Evolutionary conservation across 2,329 filamentous ascomycete genomes (phyloP), one percentile per base, ranked within the genome.

Genomic region (Bipolaris zeicola): DNA sequence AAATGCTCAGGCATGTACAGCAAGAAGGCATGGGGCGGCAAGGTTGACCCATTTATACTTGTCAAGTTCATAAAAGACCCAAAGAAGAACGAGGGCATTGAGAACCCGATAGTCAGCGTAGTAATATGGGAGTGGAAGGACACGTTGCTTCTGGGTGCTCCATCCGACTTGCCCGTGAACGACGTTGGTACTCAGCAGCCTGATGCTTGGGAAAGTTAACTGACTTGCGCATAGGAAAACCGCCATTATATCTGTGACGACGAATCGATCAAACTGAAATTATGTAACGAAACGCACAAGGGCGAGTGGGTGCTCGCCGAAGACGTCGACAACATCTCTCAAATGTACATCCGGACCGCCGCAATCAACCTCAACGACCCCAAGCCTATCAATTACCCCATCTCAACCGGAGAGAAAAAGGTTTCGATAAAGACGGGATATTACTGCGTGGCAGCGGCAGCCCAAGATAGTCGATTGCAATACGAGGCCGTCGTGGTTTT

Each of bases 121-220:
- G 83, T 96, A 50, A 89, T 99, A 62, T 99, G 96, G 76, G 94
- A 99, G 78, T 99, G 93, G 91, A 87, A 85, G 65, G 95, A 99
- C 72, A 87, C 90, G 72, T 79, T 86, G 49, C 82, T 94, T 52
- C 87, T 99, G 62, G 93, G 94, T 41, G 83, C 89, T 56, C 83
- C 83, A 34, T 55, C 68, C 8, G 71, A 74, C 37, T 60, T 63
- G 59, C 63, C 68, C 8, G 65, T 64, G 7, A 64, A 68, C 43
- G 62, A 74, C 38, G 69, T 71, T 22, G 26, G 70, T 70, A 28
- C 39, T 18, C 44, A 43, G 49, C 18, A 43, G 10, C 11, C 31
- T 10, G 8, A 7, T n/a, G 10, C 20, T 6, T 41, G 46, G 37
- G 34, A 47, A 24, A 16, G 37, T 26, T 39, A 31, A 55, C 73